Conservation (phyloP, 805 yeast species). For the Pichia exigua region DNA sequence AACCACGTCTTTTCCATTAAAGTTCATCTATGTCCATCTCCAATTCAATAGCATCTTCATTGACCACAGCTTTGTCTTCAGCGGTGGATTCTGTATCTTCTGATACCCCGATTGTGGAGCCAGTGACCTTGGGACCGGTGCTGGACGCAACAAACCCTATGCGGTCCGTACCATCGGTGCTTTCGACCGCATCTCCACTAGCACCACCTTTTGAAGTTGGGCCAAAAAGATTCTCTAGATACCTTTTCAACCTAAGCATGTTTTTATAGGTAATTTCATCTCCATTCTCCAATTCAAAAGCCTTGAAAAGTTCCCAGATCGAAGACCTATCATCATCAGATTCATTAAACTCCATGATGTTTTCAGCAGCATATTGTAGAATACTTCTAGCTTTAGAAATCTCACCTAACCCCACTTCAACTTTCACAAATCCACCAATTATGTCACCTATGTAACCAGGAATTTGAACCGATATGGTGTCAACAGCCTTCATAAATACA, state of each 20-base stretch:
- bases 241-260: slow-evolving; percentile 57
- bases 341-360: slow-evolving; percentile 28
- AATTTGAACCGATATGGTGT: slow-evolving; percentile 21
- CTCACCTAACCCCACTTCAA: slow-evolving; percentile 51
- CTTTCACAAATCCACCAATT: slow-evolving; percentile 44
- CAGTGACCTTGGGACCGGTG: slow-evolving; percentile 29
- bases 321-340: slow-evolving; percentile 20
- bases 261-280: slow-evolving; percentile 63
- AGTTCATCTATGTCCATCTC: slow-evolving; percentile 28
- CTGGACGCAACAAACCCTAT: slow-evolving; percentile 43
- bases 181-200: slow-evolving; percentile 14
- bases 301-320: slow-evolving; percentile 66
- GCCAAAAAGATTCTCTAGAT: slow-evolving; percentile 14
- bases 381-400: slow-evolving; percentile 55
- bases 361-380: slow-evolving; percentile 44
- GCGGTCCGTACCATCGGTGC: slow-evolving; percentile 22
- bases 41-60: slow-evolving; percentile 57
- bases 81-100: neutral
- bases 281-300: slow-evolving; percentile 68
- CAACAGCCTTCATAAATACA: slow-evolving; percentile 45
- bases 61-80: slow-evolving; percentile 17
- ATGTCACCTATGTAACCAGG: slow-evolving; percentile 31
- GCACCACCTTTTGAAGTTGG: neutral
- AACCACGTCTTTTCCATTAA: neutral
- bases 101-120: slow-evolving; percentile 15